Evolutionary conservation across 1,284 basidiomycete genomes (phyloP), one percentile per base, ranked within the genome.

Genomic region (Bjerkandera adusta): DNA sequence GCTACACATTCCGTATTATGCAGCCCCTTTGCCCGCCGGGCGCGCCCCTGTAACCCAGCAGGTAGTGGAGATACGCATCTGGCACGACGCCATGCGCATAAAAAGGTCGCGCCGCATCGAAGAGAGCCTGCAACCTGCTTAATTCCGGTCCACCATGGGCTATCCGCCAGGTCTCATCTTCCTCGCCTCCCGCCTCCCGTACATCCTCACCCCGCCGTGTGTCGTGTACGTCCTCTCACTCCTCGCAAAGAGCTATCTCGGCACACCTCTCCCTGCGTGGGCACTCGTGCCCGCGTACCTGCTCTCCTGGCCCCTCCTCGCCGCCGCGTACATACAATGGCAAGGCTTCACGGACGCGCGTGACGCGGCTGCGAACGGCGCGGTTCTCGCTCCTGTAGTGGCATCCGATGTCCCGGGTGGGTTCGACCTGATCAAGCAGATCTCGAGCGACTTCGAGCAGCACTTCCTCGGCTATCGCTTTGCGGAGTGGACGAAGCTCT

Each of bases 361-460:
- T 8, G 48, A 52, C 4, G 60, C 60, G 5, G 53, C 54, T 11
- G 46, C 57, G 12, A 43, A 35, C 5, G 57, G 59, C 5, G 59
- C 60, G 3, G 49, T 43, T 6, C 12, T 63, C 15, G 54, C 58
- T 2, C 51, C 50, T 16, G 25, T 22, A n/a, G 48, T 57, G 4
- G 34, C 44, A 12, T 45, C 46, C 20, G 55, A 53, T 20, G 39
- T 18, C 40, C 53, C 54, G 2, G 59, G 54, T 12, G 54, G 59
- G 18, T 6, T 61, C n/a, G 62, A 63, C 39, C 5, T 59, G 7
- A 15, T 61, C 1, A 22, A 18, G 11, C 10, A 11, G 22, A 16
- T 32, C 3, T 43, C 13, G 18, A 16, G 27, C 15, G 39, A 36
- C 2, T 21, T 44, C 48, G 37, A 52, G 16, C 24, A 45, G 1